Conservation (phyloP, 2,329 filamentous ascomycete genomes). For the Fusarium azukiicola region DNA sequence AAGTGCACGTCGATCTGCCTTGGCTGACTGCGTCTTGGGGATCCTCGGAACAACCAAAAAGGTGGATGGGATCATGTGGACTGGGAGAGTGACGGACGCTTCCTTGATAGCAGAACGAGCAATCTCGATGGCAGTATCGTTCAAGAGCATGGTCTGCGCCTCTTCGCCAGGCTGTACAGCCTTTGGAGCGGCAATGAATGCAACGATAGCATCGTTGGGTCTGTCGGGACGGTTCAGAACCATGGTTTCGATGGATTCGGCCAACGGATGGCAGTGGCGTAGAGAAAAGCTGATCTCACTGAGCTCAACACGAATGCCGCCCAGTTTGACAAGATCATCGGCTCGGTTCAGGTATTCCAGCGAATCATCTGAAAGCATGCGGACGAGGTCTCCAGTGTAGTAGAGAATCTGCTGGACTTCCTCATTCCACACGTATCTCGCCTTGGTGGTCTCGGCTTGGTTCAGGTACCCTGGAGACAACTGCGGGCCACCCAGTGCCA, state of each 20-base stretch:
- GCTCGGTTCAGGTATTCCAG: slow-evolving; percentile 50
- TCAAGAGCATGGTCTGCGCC: slow-evolving; percentile 10
- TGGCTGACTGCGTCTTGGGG: slow-evolving; percentile 27
- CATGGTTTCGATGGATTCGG: slow-evolving; percentile 25
- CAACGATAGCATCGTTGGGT: slow-evolving; percentile 16
- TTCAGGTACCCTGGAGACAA: slow-evolving; percentile 44
- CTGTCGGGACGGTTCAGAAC: slow-evolving; percentile 20
- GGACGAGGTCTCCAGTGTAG: slow-evolving; percentile 60
- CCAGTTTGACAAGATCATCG: slow-evolving; percentile 52
- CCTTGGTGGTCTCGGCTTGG: slow-evolving; percentile 44
- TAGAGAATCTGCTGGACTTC: slow-evolving; percentile 52
- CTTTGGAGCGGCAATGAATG: slow-evolving; percentile 19
- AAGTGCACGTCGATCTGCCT: slow-evolving; percentile 28
- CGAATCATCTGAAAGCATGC: slow-evolving; percentile 45
- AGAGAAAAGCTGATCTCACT: slow-evolving; percentile 54
- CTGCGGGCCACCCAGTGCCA: slow-evolving; percentile 81
- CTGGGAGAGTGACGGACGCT: slow-evolving; percentile 11
- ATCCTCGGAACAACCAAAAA: slow-evolving; percentile 19
- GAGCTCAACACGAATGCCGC: slow-evolving; percentile 51
- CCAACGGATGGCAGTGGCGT: slow-evolving; percentile 19
- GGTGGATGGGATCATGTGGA: slow-evolving; percentile 19
- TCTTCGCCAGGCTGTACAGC: not conserved
- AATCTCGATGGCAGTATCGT: slow-evolving; percentile 15
- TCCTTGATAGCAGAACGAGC: slow-evolving; percentile 24
- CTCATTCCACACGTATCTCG: slow-evolving; percentile 40